Evolutionary conservation across 352 stramenopile species (phyloP), one percentile per base, ranked within the genome.

Genomic region (Peronospora tabacina): DNA sequence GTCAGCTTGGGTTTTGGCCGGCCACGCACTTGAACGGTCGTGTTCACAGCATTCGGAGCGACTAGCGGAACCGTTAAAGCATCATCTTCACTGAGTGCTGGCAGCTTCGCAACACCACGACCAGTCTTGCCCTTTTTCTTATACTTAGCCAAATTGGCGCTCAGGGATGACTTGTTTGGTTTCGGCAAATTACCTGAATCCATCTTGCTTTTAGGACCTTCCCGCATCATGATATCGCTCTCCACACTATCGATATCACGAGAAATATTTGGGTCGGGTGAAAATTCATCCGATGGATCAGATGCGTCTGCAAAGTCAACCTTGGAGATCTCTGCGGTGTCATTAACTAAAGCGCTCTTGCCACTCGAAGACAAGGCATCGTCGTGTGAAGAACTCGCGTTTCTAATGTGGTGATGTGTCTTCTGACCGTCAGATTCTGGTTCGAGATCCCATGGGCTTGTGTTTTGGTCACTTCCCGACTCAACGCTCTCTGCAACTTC

Each of bases 1-100:
- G 71, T 90, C 26, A 67, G 48, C 62, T 88, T 89, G 7, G 82
- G 81, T 33, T 87, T 91, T 10, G 69, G 64, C 5, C 80, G 70
- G 3, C 82, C 82, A 15, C 82, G 82, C 40, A 94, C 82, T 70
- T 90, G 80, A 6, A 94, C 64, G 2, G 64, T 88, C 26, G 82
- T 89, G 48, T 94, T 94, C 33, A 94, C 82, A 1, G 80, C 74
- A 46, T 87, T 87, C 4, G 82, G 82, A 2, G 82, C 82, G 3
- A 85, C 59, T 12, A 94, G 49, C 2, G 82, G 80, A n/a, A 94
- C 76, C 1, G 82, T 94, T 29, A 85, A 54, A 6, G 76, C 76
- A 39, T 65, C 51, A 17, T 68, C 51, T 61, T 94, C 82, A 32
- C 42, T 61, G 10, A 94, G 68, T 22, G 61, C 64, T 4, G 80